Evolutionary conservation across 2,329 filamentous ascomycete species (phyloP), one percentile per base, ranked within the genome.

Genomic region (Emericellopsis cladophorae): DNA sequence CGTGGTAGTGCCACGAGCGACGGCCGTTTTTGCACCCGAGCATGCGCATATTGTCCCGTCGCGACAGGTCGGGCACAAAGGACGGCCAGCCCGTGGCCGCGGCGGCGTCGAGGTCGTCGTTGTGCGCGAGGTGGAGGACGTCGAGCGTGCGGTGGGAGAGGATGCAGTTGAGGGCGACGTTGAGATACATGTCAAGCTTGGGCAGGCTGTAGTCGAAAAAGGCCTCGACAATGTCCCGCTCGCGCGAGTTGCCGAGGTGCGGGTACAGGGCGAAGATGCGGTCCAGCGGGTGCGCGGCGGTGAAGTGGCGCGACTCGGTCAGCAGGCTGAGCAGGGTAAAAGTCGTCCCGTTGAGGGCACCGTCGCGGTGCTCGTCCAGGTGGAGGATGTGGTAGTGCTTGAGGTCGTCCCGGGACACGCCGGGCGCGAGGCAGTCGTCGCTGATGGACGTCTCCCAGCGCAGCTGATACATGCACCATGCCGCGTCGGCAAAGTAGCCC

Each of bases 161-260:
- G 22, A 45, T 45, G 31, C 40, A 39, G 29, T 45, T 42, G n/a
- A 45, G 16, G 6, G 43, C 40, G 15, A 45, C 23, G 38, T 45
- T 45, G 23, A 45, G 36, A 37, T 40, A 45, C 31, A 45, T 14
- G 36, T 26, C 33, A 14, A 45, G 37, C n/a, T 23, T 37, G 15
- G 43, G 38, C 16, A 43, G 40, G 9, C 31, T 38, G 38, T 45
- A 45, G 37, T 45, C 43, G 37, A 45, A 45, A 38, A 45, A 45
- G n/a, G 43, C 40, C 37, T 45, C 31, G 24, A 45, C 37, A 29
- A 45, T 43, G 22, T 45, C 40, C 9, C 21, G 37, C 40, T 45
- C 43, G 10, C 40, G 43, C 16, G 37, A 36, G 40, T 45, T 40
- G 36, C 43, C 43, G 12, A 45, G 40, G 35, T 42, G 43, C 8